Percentiles rank a stretch among this genome's conserved stretches.
These are phyloP conservation scores for Mycena olivaceomarginata DNA, from an alignment of 768 basidiomycete species.

Conservation along the genomic window DNA sequence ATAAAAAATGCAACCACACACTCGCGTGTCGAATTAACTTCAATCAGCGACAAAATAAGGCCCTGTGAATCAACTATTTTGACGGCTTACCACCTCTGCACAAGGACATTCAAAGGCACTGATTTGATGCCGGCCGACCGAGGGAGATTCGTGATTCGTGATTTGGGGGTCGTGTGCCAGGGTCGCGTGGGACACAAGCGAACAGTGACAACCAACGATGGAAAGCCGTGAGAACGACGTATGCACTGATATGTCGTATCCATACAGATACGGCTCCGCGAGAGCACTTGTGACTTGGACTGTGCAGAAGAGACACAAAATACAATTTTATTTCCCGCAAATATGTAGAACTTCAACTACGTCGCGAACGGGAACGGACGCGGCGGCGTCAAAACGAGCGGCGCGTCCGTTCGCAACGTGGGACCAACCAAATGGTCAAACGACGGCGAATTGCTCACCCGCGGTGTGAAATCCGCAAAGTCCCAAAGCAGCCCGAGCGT, in stretches of 20 bases:
- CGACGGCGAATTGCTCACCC: slow-evolving; percentile 43
- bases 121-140: neutral
- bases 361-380: slow-evolving; percentile 44
- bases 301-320: neutral
- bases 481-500: slow-evolving; percentile 47
- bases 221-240: too few relatives aligned
- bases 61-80: neutral
- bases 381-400: slow-evolving; percentile 35
- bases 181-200: neutral
- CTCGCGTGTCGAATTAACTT: neutral
- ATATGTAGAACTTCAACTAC: slow-evolving; percentile 54
- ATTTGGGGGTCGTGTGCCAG: slow-evolving; percentile 13
- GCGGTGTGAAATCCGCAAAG: slow-evolving; percentile 43
- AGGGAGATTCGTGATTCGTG: slow-evolving; percentile 16
- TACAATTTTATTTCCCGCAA: neutral
- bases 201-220: too few relatives aligned
- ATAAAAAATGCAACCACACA: slow-evolving; percentile 1
- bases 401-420: slow-evolving; percentile 32
- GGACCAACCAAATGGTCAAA: slow-evolving; percentile 47
- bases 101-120: too few relatives aligned
- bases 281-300: neutral
- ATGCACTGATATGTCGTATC: too few relatives aligned
- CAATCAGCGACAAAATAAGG: neutral
- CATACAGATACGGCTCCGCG: neutral
- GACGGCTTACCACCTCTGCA: neutral